Conservation (phyloP, 2,329 filamentous ascomycete genomes). For the Hypoxylon sp. region DNA sequence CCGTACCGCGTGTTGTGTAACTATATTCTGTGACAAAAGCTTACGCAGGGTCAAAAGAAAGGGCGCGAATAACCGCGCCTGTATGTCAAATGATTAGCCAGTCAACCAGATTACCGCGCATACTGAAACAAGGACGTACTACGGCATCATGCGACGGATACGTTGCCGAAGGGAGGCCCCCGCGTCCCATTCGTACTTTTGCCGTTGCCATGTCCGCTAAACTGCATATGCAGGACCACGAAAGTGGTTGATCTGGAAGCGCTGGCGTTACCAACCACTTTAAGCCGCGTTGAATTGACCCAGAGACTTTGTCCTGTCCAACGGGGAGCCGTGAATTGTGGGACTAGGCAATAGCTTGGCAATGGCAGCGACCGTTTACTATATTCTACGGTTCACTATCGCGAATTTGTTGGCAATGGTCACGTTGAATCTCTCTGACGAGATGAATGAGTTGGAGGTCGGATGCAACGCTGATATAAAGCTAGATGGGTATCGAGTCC, state of each 20-base stretch:
- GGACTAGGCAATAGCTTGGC: slow-evolving; percentile 28
- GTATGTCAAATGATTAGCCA: slow-evolving; percentile 21
- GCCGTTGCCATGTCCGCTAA: slow-evolving; percentile 16
- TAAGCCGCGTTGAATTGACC: slow-evolving; percentile 14
- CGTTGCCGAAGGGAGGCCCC: slow-evolving; percentile 32
- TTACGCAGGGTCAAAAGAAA: slow-evolving; percentile 4
- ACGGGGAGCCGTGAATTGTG: slow-evolving; percentile 24
- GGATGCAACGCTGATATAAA: slow-evolving; percentile 23
- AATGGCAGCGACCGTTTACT: slow-evolving; percentile 8
- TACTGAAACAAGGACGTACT: slow-evolving; percentile 27
- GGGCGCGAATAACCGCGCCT: slow-evolving; percentile 27
- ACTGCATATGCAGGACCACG: slow-evolving; percentile 35
- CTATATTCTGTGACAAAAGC: slow-evolving; percentile 6
- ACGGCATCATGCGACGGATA: slow-evolving; percentile 25
- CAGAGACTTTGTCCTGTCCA: slow-evolving; percentile 18
- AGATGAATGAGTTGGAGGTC: slow-evolving; percentile 29
- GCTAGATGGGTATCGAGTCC: slow-evolving; percentile 22
- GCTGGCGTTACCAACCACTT: slow-evolving; percentile 22
- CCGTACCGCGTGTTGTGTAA: slow-evolving; percentile 31
- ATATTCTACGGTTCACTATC: slow-evolving; percentile 16
- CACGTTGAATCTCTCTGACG: slow-evolving; percentile 8
- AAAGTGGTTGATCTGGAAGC: slow-evolving; percentile 26
- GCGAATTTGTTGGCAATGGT: slow-evolving; percentile 8
- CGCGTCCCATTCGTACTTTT: slow-evolving; percentile 30
- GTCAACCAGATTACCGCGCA: slow-evolving; percentile 23